These are phyloP conservation scores for Rhynchospora pubera DNA, from an alignment of 176 grass and related monocot species.

Conservation along the genomic window DNA sequence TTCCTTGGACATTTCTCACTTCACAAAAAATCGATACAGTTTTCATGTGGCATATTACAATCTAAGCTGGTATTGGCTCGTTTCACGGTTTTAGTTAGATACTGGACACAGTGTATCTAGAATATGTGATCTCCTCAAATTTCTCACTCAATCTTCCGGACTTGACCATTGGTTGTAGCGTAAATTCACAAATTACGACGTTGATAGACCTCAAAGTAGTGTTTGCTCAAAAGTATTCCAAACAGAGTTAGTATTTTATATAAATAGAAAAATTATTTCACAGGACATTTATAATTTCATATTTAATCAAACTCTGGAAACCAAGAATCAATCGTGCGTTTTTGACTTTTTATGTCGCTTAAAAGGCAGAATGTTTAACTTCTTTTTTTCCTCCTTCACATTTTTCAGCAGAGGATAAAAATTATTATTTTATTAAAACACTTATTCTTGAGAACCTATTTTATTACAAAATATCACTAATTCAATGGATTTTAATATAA, in stretches of 20 bases:
- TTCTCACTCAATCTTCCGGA: constrained; percentile 7
- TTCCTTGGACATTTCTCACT: neutral
- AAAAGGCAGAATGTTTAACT: neutral
- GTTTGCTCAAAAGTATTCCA: neutral
- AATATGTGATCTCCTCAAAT: neutral
- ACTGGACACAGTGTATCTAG: neutral
- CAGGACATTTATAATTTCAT: neutral
- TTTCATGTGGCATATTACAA: neutral
- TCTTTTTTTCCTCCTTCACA: neutral
- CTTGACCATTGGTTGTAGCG: neutral
- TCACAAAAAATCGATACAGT: neutral
- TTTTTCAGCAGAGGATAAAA: neutral
- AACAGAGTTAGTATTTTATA: neutral
- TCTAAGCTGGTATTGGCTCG: neutral
- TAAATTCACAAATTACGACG: neutral
- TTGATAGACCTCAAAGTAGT: neutral
- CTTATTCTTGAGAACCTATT: too few relatives aligned
- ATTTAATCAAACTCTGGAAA: neutral
- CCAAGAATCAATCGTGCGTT: neutral
- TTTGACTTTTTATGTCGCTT: neutral
- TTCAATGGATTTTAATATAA: too few relatives aligned
- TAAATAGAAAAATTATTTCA: neutral
- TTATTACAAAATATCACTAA: too few relatives aligned
- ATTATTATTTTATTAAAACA: neutral
- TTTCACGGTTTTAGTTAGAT: neutral